Conservation (phyloP, 495 filamentous ascomycete species). For the Penicillium alfredii region DNA sequence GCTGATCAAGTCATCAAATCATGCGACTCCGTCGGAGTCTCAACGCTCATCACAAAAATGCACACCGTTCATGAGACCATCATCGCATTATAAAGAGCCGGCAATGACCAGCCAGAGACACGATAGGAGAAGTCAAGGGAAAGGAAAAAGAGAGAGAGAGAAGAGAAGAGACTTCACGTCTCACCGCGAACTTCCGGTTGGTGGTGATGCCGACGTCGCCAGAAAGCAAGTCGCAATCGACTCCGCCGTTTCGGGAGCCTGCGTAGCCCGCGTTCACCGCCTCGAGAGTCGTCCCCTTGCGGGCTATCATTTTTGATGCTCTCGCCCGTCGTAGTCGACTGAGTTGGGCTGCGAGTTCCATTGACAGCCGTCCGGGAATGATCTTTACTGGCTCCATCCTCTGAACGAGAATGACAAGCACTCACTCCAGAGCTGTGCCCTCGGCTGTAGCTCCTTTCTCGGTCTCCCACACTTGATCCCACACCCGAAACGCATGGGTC, state of each 20-base stretch:
- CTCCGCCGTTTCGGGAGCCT: slow-evolving; percentile 36
- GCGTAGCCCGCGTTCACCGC: slow-evolving; percentile 15
- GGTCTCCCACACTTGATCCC: slow-evolving; percentile 15
- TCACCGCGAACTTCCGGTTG: slow-evolving; percentile 36
- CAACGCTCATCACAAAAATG: slow-evolving; percentile 25
- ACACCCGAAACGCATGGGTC: slow-evolving; percentile 19
- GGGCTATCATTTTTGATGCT: slow-evolving; percentile 23
- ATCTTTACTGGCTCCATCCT: slow-evolving; percentile 25
- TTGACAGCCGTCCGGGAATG: slow-evolving; percentile 19
- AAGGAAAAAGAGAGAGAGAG: slow-evolving; percentile 1
- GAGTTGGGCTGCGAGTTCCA: slow-evolving; percentile 24
- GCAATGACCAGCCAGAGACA: slow-evolving; percentile 12
- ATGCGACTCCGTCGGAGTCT: slow-evolving; percentile 27
- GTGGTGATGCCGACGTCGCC: slow-evolving; percentile 37
- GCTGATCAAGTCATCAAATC: slow-evolving; percentile 22
- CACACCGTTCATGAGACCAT: slow-evolving; percentile 30
- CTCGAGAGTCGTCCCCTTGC: slow-evolving; percentile 20
- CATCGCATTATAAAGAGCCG: slow-evolving; percentile 21
- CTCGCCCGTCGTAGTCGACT: slow-evolving; percentile 27
- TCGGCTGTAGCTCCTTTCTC: slow-evolving; percentile 14
- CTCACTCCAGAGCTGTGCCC: slow-evolving; percentile 12
- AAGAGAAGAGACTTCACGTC: too few species aligned
- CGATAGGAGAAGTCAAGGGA: slow-evolving; percentile 3
- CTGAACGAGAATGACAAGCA: slow-evolving; percentile 13
- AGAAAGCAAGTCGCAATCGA: slow-evolving; percentile 42